Percentiles rank a stretch among this genome's conserved stretches.
Conservation (phyloP, 805 yeast genomes). For the Metschnikowia dekortorum region DNA sequence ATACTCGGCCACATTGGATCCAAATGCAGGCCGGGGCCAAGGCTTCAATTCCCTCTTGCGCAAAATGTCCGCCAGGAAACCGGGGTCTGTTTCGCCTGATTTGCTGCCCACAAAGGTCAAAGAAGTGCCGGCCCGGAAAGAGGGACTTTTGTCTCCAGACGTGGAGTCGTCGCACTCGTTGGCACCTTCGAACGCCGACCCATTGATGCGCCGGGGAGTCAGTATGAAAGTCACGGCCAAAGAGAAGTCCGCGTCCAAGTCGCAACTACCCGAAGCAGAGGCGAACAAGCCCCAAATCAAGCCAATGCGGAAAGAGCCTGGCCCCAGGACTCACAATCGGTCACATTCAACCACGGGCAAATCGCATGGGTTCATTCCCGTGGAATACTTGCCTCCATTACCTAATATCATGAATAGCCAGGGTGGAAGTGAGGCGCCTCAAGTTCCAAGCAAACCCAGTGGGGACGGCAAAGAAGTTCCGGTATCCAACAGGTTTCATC, state of each 20-base stretch:
- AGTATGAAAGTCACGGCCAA: conserved; percentile 58
- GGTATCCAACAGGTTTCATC: conserved; percentile 45
- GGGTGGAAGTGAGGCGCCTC: conserved; percentile 16
- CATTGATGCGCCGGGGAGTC: conserved; percentile 55
- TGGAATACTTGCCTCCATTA: conserved; percentile 42
- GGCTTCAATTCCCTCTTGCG: conserved; percentile 37
- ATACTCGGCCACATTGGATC: conserved; percentile 30
- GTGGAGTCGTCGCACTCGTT: neutral
- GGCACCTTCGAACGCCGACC: conserved; percentile 20
- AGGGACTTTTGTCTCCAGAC: neutral
- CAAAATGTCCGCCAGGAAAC: conserved; percentile 33
- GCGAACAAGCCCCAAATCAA: conserved; percentile 1
- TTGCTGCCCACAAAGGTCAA: conserved; percentile 3
- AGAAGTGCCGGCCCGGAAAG: neutral
- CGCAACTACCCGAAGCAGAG: conserved; percentile 10
- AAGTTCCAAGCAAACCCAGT: neutral
- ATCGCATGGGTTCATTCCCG: conserved; percentile 39
- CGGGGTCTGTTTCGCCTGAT: conserved; percentile 14
- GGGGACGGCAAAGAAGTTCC: neutral
- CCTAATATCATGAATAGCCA: conserved; percentile 35
- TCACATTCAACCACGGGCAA: conserved; percentile 24
- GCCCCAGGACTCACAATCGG: conserved; percentile 17
- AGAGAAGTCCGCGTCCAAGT: conserved; percentile 36
- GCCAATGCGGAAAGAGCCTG: conserved; percentile 2
- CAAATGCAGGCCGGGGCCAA: conserved; percentile 21